Evolutionary conservation across 2,329 filamentous ascomycete genomes (phyloP), one percentile per base, ranked within the genome.

Genomic region (Diaporthe aspalathi): DNA sequence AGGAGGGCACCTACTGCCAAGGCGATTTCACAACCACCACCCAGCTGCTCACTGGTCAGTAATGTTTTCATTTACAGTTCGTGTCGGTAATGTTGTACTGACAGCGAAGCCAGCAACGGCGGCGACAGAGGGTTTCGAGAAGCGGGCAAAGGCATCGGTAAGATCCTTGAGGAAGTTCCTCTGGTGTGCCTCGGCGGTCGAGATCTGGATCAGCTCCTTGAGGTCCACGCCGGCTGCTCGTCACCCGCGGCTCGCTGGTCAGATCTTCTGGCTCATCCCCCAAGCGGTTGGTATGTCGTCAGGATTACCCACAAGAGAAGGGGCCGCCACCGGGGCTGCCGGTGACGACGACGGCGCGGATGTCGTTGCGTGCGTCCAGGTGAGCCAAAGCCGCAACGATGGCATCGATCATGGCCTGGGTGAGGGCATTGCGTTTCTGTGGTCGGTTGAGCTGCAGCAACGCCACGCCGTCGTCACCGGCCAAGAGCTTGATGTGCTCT

Each of bases 361-460:
- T 77, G 5, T 76, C 56, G 49, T 79, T 76, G 27, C 50, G 20
- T 17, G n/a, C 49, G 49, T 75, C 57, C 75, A 75, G 32, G 73
- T 77, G 50, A 53, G 68, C 62, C 62, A 75, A 45, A 81, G 76
- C 65, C 76, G 63, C 73, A 20, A 84, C 76, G 5, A 88, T 20
- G 29, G 12, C 9, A 38, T 65, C 60, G 73, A 88, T 85, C 80
- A 89, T 84, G 57, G 78, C 77, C 68, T 83, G 81, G 2, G 87
- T 89, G 70, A 90, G 84, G 12, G 89, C 88, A 81, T 90, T 91
- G 69, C 87, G 83, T 77, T 90, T 89, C 56, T 83, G 81, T 2
- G 86, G 88, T 3, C 88, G 83, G 78, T 88, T 86, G 72, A 89
- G 78, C 17, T 84, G 83, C 70, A 90, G 75, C 35, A 88, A 76